A percentile compares a stretch with the other conserved stretches of the same genome.
phyloP scores from a whole-genome alignment of 2,329 filamentous ascomycete genomes.

The Fusarium gaditjirri region DNA sequence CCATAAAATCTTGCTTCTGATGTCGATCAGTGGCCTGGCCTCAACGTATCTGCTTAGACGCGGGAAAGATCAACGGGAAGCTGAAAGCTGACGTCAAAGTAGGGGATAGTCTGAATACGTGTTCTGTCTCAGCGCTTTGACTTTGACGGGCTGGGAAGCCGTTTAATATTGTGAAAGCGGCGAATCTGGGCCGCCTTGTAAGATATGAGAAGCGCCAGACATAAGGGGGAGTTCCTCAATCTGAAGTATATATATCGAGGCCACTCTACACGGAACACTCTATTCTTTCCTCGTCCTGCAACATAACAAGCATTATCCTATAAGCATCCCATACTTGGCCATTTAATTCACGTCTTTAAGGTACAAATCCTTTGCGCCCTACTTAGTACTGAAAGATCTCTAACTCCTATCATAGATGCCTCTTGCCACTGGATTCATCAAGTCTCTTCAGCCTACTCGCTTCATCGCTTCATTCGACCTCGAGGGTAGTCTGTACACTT shows the following conservation, averaged over 20 bases:
- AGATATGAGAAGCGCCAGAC: too few relatives aligned
- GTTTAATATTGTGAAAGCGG: neutral
- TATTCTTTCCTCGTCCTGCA: neutral
- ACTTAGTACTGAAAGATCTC: fast-evolving
- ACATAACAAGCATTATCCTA: neutral
- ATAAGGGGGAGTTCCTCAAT: fast-evolving
- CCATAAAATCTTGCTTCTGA: neutral
- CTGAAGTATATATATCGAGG: neutral
- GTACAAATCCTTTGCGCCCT: fast-evolving
- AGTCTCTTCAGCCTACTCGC: fast-evolving
- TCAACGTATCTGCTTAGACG: neutral
- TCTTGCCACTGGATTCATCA: neutral
- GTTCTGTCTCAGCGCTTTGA: neutral
- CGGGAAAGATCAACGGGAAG: neutral
- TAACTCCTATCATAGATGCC: neutral
- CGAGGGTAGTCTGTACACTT: fast-evolving
- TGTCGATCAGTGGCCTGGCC: neutral
- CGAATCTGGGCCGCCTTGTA: neutral
- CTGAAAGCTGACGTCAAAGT: neutral
- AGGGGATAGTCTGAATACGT: too few relatives aligned
- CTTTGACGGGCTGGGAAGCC: too few relatives aligned
- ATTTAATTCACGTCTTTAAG: neutral
- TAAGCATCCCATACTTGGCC: too few relatives aligned
- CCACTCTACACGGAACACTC: neutral
- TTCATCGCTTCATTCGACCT: neutral